Percentiles rank a stretch among this genome's conserved stretches.
phyloP scores from a whole-genome alignment of 495 filamentous ascomycete species.

The Penicillium antarcticum region DNA sequence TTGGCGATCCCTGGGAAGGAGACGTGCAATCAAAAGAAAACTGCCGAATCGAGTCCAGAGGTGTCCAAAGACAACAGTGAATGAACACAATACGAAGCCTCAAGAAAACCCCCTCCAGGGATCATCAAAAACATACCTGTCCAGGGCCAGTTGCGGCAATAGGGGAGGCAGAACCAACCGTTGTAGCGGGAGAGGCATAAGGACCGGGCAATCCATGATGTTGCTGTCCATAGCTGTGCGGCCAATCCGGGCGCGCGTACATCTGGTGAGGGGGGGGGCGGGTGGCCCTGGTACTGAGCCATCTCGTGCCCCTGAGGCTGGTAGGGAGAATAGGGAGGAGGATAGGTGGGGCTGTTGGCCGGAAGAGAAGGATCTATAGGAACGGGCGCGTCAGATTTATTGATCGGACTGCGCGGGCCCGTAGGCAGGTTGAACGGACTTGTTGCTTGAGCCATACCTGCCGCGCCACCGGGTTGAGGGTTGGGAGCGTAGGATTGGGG shows the following conservation, averaged over 20 bases:
- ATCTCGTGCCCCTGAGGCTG: slow-evolving; percentile 78
- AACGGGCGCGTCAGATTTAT: slow-evolving; percentile 91
- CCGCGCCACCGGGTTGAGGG: slow-evolving; percentile 70
- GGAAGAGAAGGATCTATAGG: slow-evolving; percentile 99
- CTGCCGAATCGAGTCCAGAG: slow-evolving; percentile 16
- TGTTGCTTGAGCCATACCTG: slow-evolving; percentile 95
- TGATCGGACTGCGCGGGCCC: slow-evolving; percentile 60
- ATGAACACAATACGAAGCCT: slow-evolving; percentile 22
- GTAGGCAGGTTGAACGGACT: slow-evolving; percentile 88
- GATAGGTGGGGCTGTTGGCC: slow-evolving; percentile 86
- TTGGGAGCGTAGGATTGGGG: slow-evolving; percentile 64
- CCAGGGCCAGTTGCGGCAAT: slow-evolving; percentile 57
- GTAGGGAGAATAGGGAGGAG: slow-evolving; percentile 82
- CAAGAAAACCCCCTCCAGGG: slow-evolving; percentile 25
- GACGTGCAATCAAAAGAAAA: slow-evolving; percentile 5
- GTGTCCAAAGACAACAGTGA: slow-evolving; percentile 33
- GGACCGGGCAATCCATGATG: slow-evolving; percentile 59
- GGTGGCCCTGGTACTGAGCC: slow-evolving; percentile 60
- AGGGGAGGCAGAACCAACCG: slow-evolving; percentile 56
- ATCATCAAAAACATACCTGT: slow-evolving; percentile 65
- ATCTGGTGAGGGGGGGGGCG: slow-evolving; percentile 59
- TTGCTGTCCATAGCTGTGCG: slow-evolving; percentile 66
- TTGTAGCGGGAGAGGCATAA: slow-evolving; percentile 59
- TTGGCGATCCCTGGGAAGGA: slow-evolving; percentile 28
- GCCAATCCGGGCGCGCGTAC: slow-evolving; percentile 83